Conservation (phyloP, 2,329 filamentous ascomycete genomes). For the Pseudodiploospora longispora region DNA sequence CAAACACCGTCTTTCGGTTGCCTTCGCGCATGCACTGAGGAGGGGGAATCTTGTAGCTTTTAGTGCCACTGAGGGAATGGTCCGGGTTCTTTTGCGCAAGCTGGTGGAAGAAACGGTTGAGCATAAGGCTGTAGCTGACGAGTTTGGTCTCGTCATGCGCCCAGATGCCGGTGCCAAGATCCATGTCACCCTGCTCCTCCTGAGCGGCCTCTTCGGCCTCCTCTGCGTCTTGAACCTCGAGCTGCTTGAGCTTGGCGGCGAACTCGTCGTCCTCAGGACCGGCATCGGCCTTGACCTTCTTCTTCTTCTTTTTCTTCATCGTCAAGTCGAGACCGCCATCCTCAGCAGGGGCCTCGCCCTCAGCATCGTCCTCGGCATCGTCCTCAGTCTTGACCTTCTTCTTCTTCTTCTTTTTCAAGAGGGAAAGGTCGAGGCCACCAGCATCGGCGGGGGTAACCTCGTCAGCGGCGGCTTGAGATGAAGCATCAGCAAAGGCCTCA, state of each 20-base stretch:
- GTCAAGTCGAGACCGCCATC: constrained; percentile 48
- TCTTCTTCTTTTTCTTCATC: constrained; percentile 71
- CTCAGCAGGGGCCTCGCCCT: constrained; percentile 15
- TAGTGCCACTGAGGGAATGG: constrained; percentile 76
- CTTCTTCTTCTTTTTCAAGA: constrained; percentile 84
- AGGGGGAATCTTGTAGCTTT: constrained; percentile 98
- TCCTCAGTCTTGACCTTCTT: constrained; percentile 35
- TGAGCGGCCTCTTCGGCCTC: constrained; percentile 38
- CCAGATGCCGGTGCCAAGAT: constrained; percentile 86
- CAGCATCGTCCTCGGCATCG: constrained; percentile 37
- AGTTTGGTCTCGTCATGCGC: constrained; percentile 67
- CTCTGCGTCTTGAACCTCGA: constrained; percentile 60
- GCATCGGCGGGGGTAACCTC: constrained; percentile 42
- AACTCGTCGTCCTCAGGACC: constrained; percentile 56
- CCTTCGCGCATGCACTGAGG: constrained; percentile 98
- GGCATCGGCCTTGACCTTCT: constrained; percentile 51
- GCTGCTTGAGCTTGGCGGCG: constrained; percentile 52
- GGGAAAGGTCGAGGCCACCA: constrained; percentile 46
- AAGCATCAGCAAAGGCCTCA: constrained; percentile 44
- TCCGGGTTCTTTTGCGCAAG: constrained; percentile 96
- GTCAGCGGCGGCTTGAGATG: constrained; percentile 35
- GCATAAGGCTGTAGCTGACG: constrained; percentile 78
- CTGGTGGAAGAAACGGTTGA: constrained; percentile 88
- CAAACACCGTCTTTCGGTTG: constrained; percentile 99
- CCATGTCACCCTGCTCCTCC: constrained; percentile 65